Conservation (phyloP, 306 rosid genomes). For the Abrus precatorius region DNA sequence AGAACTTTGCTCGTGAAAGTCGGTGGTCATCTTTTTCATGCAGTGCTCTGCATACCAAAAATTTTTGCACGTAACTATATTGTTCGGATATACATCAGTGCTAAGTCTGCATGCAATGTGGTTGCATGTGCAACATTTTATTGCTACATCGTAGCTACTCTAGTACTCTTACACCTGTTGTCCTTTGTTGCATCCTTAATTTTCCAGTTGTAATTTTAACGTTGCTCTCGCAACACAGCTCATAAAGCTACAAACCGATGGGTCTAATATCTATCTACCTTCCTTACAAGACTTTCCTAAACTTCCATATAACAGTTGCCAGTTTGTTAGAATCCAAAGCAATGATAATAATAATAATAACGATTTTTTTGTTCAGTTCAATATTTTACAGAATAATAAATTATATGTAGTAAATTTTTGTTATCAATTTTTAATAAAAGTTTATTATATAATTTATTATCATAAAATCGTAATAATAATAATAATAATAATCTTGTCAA, state of each 20-base stretch:
- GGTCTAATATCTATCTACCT: not conserved
- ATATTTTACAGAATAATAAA: no score
- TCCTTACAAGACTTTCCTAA: not conserved
- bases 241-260: not conserved
- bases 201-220: not conserved
- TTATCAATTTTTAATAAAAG: no score
- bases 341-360: not conserved
- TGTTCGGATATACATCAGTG: not conserved
- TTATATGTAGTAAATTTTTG: no score
- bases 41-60: constrained; percentile 68
- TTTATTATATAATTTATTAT: not conserved
- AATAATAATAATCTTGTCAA: not conserved
- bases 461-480: no score
- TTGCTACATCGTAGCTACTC: constrained; percentile 15
- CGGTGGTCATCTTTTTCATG: constrained; percentile 73
- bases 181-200: constrained; percentile 4
- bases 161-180: not conserved
- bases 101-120: not conserved
- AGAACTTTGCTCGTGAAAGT: constrained; percentile 70
- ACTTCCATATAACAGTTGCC: not conserved
- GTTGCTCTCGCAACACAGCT: not conserved
- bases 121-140: constrained; percentile 24
- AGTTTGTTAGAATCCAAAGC: constrained; percentile 17
- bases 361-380: no score
- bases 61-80: not conserved